Evolutionary conservation across 2,329 filamentous ascomycete genomes (phyloP).

Genomic region (Curvularia verruculosa): DNA sequence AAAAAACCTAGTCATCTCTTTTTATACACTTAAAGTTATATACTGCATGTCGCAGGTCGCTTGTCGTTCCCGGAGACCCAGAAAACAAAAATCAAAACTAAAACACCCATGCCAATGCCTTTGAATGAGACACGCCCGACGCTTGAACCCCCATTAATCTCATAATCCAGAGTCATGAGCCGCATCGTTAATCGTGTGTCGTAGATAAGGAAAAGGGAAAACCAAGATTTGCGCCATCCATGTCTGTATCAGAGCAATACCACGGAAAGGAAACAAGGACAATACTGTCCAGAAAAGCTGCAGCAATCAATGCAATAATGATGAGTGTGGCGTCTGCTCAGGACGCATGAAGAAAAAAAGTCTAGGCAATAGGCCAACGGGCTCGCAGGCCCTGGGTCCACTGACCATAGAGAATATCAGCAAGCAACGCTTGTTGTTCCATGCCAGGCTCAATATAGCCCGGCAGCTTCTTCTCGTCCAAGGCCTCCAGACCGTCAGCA

Average conservation of each 20-base stretch:
- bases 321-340: background rate
- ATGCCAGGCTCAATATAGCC: conserved; percentile 72
- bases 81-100: background rate
- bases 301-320: background rate
- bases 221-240: background rate
- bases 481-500: conserved; percentile 40
- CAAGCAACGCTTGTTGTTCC: conserved; percentile 89
- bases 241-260: background rate
- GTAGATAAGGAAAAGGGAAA: background rate
- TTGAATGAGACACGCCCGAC: background rate
- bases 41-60: background rate
- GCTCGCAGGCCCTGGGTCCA: conserved; percentile 83
- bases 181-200: conserved; percentile 5
- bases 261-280: background rate
- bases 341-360: background rate
- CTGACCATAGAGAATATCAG: conserved; percentile 86
- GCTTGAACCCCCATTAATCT: background rate
- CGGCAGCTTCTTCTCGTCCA: conserved; percentile 61
- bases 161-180: conserved; percentile 1
- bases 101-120: conserved; percentile 4
- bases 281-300: background rate
- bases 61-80: background rate
- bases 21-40: background rate
- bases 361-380: conserved; percentile 49
- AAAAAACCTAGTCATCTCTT: background rate